Base-by-base conservation (phyloP, 2,329 filamentous ascomycete genomes). In the Apiospora hydei region DNA sequence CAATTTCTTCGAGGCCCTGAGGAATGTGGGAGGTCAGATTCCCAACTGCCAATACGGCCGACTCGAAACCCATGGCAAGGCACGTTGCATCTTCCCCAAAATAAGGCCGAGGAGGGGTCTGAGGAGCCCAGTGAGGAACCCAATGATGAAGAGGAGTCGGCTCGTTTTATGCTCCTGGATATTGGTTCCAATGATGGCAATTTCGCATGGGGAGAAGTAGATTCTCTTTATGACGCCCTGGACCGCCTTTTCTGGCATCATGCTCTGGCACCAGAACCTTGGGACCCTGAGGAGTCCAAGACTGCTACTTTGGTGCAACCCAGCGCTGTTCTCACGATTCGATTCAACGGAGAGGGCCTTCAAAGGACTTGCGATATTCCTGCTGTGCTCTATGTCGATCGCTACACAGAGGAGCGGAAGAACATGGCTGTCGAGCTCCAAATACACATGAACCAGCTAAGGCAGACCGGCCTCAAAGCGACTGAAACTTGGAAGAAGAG, bases 301-400 rank as follows among this genome's bases (percentile, higher is more conserved):
- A 85, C 84, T 78, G 85, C 84, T 46, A 81, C 84, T 67, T 81
- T 88, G 51, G 79, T 80, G n/a, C 80, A 84, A 18, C 81, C 84
- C 72, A 86, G 85, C 4, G 86, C 89, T n/a, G 82, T 89, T 4
- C 75, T 90, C 34, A 83, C 84, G 10, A 81, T 90, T 49, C 83
- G 84, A 61, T 77, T 90, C 16, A 80, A 81, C 21, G 82, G 82
- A 3, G 80, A 83, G 4, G 85, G 84, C 1, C 80, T 85, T 5
- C 77, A 80, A 10, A 83, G 84, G 64, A 82, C 82, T 3, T 81
- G 88, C 57, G 85, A 88, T 4, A 84, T 90, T 46, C 88, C 88
- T 7, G 79, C 81, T 57, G 79, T 85, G 16, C 84, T 89, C 73
- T 89, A 88, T 74, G 85, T 87, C 0, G 88, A 90, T 77, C 85